A percentile compares a stretch with the other conserved stretches of the same genome.
Conservation (phyloP, 805 yeast species). For the Ogataea minuta region DNA sequence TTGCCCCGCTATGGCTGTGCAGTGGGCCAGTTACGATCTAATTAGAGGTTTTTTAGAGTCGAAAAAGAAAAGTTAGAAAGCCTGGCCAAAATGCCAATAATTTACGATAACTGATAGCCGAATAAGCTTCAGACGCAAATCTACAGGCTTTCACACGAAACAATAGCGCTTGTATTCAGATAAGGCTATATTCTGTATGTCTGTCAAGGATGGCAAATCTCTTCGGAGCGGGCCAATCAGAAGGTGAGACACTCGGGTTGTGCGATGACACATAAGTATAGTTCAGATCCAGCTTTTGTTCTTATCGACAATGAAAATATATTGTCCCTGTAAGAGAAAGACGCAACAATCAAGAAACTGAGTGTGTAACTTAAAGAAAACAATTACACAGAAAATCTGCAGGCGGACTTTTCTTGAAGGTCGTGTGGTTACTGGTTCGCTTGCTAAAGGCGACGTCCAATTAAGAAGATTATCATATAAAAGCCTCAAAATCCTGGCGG, state of each 20-base stretch:
- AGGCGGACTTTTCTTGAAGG: slow-evolving; percentile 2
- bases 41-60: slow-evolving; percentile 46
- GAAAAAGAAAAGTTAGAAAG: not conserved
- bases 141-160: not conserved
- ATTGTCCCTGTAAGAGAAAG: not conserved
- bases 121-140: not conserved
- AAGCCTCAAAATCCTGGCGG: slow-evolving; percentile 10
- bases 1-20: slow-evolving; percentile 93
- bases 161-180: no score
- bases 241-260: not conserved
- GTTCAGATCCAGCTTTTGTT: not conserved
- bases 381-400: slow-evolving; percentile 8
- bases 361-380: not conserved
- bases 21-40: slow-evolving; percentile 84
- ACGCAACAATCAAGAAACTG: not conserved
- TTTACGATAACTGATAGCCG: no score
- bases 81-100: not conserved
- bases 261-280: not conserved
- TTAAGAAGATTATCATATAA: slow-evolving; percentile 6
- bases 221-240: slow-evolving; percentile 5
- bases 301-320: not conserved
- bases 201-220: not conserved
- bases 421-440: slow-evolving; percentile 1
- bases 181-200: no score
- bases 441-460: not conserved